A percentile compares a stretch with the other conserved stretches of the same genome.
Evolutionary conservation across 495 filamentous ascomycete genomes (phyloP).

Genomic region (Aspergillus cavernicola): DNA sequence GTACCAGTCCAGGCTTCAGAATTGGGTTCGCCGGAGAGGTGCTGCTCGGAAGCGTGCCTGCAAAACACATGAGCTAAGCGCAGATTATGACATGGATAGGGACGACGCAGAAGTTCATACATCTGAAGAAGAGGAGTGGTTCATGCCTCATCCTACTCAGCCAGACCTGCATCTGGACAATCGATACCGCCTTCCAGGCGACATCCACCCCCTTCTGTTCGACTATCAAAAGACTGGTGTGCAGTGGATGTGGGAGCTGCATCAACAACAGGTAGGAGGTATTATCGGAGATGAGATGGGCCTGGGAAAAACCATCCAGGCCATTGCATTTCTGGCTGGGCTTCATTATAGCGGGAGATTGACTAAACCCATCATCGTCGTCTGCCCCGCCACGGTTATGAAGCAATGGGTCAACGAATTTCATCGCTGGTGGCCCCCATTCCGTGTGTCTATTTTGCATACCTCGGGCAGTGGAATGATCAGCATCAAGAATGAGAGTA

Average conservation of each 20-base stretch:
- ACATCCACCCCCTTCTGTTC: conserved; percentile 85
- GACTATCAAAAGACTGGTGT: conserved; percentile 95
- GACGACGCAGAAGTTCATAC: conserved; percentile 14
- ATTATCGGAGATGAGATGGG: conserved; percentile 99
- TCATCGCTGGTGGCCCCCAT: conserved; percentile 94
- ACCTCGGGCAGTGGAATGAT: conserved; percentile 95
- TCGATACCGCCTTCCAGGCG: conserved; percentile 78
- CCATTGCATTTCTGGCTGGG: conserved; percentile 86
- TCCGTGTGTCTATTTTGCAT: conserved; percentile 92
- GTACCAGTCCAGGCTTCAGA: conserved; percentile 71
- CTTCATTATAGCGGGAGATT: conserved; percentile 86
- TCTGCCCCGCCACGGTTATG: conserved; percentile 90
- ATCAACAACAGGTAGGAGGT: conserved; percentile 82
- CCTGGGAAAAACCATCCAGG: conserved; percentile 91
- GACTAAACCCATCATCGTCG: conserved; percentile 78
- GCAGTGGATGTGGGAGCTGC: conserved; percentile 94
- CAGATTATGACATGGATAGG: conserved; percentile 19
- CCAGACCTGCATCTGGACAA: conserved; percentile 69
- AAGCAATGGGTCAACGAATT: conserved; percentile 98
- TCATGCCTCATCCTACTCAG: conserved; percentile 75
- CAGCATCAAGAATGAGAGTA: conserved; percentile 65
- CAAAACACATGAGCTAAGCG: neutral
- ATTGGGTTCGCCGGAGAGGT: conserved; percentile 69
- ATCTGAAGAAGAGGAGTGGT: conserved; percentile 62
- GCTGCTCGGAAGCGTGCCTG: conserved; percentile 55